Base-by-base conservation (phyloP, 306 rosid genomes). In the Rosa rugosa region DNA sequence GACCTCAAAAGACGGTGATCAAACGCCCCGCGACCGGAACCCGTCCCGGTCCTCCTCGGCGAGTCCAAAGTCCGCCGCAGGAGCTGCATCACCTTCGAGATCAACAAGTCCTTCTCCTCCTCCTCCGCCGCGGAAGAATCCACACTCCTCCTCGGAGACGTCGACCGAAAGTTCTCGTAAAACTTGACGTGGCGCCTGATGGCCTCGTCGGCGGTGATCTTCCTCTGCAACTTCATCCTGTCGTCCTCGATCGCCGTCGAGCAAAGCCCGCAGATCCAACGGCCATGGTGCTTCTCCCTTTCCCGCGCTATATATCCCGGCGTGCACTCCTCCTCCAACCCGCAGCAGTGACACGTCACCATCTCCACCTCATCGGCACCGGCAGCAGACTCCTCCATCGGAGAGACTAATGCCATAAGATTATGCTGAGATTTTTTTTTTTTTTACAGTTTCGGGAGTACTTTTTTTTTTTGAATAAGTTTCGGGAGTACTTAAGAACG, bases 231-330 rank as follows among this genome's bases (percentile, higher is more conserved):
- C 77, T 89, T 84, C n/a, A 77, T 41, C 3, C 45, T 51, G 66
- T 89, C 91, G 59, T 92, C 90, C 44, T 91, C 89, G 81, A 95
- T 93, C 1, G 94, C 99, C 80, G 89, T 95, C 0, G 86, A 67
- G 23, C 98, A 95, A 1, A 92, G 86, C 18, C 99, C 98, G 6
- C 99, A 95, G 51, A 95, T 83, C 98, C 98, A 95, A 11, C 87
- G 84, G 0, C 93, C 98, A 3, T 83, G 85, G 23, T 87, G 87
- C 71, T 87, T 74, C 83, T 91, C 97, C 23, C 79, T 79, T 53
- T 91, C 97, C 0, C 85, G 79, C 0, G 76, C 73, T 49, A 94
- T 90, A 83, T 95, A 92, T 8, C 81, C 80, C 8, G 51, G 75
- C 23, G 98, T 95, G 77, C 98, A 95, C 79, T 95, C 97, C 87